Base-by-base conservation (phyloP, 805 yeast species). In the Tetrapisispora iriomotensis region DNA sequence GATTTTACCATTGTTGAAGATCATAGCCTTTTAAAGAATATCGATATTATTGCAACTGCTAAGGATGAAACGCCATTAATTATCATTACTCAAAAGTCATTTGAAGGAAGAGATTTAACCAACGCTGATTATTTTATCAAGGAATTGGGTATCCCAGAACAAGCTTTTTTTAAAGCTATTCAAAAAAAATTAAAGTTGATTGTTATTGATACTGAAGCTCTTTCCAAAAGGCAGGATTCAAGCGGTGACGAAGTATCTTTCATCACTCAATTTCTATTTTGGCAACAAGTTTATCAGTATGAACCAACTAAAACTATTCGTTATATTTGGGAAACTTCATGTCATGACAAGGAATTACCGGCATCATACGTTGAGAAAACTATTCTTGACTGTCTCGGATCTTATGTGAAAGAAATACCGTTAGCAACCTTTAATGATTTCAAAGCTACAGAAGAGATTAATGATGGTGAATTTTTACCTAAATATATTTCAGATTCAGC, bases 201-300 rank as follows among this genome's bases (percentile, higher is more conserved):
- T 43, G 62, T 82, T 21, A 54, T 85, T 37, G 94, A 86, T 59
- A 67, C 72, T 46, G 36, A 38, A 8, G 14, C 25, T 15, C 15
- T 38, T 4, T 17, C 18, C 24, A 25, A 14, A 3, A 38, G 21
- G 2, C 15, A n/a, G 5, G 25, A 23, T 21, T 17, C 36, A 7
- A 38, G 36, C 19, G 40, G 40, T 27, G 40, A 38, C 27, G 40
- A 75, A 4, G 68, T 70, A 24, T 71, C 77, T 28, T 79, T 87
- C 58, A 85, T 86, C 36, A 64, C 75, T 41, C 95, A 87, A 64
- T 74, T 81, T 30, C 84, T 79, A 0, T 81, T 85, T 68, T 86
- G 95, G 94, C 71, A 72, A 43, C 65, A 71, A 31, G 74, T 82
- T 7, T 74, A 71, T 45, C 71, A 70, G 29, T 67, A 77, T 33